Percentiles rank a stretch among this genome's conserved stretches.
phyloP scores from a whole-genome alignment of 139 green algal genomes.

The Chlamydomonas schloesseri region DNA sequence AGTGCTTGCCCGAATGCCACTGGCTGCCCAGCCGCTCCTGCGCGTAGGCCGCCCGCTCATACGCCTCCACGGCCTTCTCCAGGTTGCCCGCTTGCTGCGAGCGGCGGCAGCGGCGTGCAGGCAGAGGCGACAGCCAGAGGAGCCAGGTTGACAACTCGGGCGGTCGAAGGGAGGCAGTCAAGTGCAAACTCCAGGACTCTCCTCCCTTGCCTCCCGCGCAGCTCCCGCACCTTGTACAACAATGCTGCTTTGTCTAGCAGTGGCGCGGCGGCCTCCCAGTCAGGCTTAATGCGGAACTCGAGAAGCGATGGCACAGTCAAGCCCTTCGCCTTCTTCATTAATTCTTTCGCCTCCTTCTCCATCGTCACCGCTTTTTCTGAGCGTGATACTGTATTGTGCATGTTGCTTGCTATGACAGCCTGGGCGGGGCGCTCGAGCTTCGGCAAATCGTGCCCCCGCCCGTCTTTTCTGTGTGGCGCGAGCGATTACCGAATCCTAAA shows the following conservation, averaged over 20 bases:
- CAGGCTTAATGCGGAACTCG: constrained; percentile 74
- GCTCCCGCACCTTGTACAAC: constrained; percentile 71
- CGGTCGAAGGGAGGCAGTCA: too few species aligned
- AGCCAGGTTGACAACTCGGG: too few species aligned
- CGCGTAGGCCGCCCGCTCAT: constrained; percentile 75
- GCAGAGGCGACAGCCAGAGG: too few species aligned
- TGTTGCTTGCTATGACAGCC: not conserved
- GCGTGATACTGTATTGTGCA: not conserved
- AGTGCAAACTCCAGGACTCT: too few species aligned
- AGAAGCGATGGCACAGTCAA: constrained; percentile 70
- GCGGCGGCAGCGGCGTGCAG: not conserved
- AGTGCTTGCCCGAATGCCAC: constrained; percentile 84
- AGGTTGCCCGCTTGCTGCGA: constrained; percentile 68
- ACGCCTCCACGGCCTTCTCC: constrained; percentile 68
- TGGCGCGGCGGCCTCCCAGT: constrained; percentile 81
- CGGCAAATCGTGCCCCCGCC: not conserved
- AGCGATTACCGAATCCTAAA: too few species aligned
- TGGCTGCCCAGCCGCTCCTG: constrained; percentile 76
- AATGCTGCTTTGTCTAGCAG: constrained; percentile 78
- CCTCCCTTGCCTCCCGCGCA: not conserved
- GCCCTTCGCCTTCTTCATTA: constrained; percentile 78
- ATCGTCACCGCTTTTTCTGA: not conserved
- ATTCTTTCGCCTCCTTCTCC: constrained; percentile 62
- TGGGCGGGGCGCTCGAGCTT: too few species aligned
- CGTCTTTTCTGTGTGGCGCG: too few species aligned